Percentiles rank a stretch among this genome's conserved stretches.
These are phyloP conservation scores for Aureobasidium sp. DNA, from an alignment of 2,329 filamentous ascomycete genomes.

Conservation along the genomic window DNA sequence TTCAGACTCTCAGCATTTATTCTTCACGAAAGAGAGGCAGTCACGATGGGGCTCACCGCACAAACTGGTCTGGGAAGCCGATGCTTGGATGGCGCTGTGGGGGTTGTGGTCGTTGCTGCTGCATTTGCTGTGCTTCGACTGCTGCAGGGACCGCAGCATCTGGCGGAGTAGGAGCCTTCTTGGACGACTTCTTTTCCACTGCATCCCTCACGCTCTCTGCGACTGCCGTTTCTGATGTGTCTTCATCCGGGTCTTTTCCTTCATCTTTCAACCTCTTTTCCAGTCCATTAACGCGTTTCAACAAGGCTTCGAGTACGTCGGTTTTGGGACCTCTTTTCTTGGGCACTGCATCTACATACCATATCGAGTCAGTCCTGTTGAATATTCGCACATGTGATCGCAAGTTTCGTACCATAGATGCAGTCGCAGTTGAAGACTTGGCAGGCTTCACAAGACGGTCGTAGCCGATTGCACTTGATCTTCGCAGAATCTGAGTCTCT, in stretches of 20 bases:
- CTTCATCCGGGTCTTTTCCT: slow-evolving; percentile 27
- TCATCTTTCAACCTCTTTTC: slow-evolving; percentile 66
- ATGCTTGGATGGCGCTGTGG: slow-evolving; percentile 12
- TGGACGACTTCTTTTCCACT: slow-evolving; percentile 12
- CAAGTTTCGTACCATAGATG: slow-evolving; percentile 64
- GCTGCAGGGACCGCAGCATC: neutral
- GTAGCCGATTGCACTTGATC: slow-evolving; percentile 88
- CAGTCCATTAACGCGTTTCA: slow-evolving; percentile 79
- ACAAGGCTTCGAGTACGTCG: slow-evolving; percentile 73
- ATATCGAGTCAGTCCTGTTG: slow-evolving; percentile 1
- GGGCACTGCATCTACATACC: slow-evolving; percentile 66
- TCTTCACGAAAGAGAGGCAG: neutral
- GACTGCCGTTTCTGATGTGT: neutral
- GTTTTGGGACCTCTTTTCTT: slow-evolving; percentile 89
- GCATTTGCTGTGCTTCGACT: neutral
- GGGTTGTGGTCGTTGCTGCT: neutral
- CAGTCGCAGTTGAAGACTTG: slow-evolving; percentile 84
- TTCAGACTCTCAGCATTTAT: slow-evolving; percentile 3
- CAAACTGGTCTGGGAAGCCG: slow-evolving; percentile 5
- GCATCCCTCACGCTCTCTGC: slow-evolving; percentile 6
- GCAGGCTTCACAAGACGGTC: slow-evolving; percentile 80
- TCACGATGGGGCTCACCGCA: slow-evolving; percentile 11
- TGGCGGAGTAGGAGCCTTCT: slow-evolving; percentile 3
- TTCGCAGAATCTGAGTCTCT: slow-evolving; percentile 32
- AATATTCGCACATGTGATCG: neutral